Percentiles rank a stretch among this genome's conserved stretches.
Evolutionary conservation across 257 asterid genomes (phyloP).

Genomic region (Forsythia suspensa): DNA sequence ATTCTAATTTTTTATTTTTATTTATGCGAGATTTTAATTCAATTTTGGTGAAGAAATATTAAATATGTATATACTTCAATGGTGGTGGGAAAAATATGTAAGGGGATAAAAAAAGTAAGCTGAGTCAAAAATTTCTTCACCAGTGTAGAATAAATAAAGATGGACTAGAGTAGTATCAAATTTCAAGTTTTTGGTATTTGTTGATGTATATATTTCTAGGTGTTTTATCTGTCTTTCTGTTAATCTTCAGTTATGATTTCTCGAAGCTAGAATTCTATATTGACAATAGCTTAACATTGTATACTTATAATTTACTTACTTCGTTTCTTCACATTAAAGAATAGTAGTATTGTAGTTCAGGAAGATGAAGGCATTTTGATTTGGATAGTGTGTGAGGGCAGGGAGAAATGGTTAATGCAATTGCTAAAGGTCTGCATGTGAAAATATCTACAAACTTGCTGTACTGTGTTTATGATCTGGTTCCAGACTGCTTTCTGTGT

Average conservation of each 20-base stretch:
- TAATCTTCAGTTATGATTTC: not conserved
- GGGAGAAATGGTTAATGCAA: not conserved
- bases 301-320: not conserved
- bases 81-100: not conserved
- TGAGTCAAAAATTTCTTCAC: not conserved
- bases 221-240: not conserved
- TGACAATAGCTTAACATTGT: not conserved
- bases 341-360: not conserved
- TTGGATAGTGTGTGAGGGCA: not conserved
- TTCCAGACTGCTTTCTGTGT: not conserved
- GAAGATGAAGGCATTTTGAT: not conserved
- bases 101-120: not conserved
- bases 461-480: not conserved
- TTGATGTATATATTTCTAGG: not conserved
- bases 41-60: not conserved
- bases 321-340: not conserved
- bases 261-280: not conserved
- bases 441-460: not conserved
- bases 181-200: not conserved
- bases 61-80: not conserved
- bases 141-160: not conserved
- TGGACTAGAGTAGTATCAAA: not conserved
- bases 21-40: not conserved
- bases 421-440: not conserved
- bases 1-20: not conserved